Conservation (phyloP, 345 rosid genomes). For the Conringia planisiliqua region DNA sequence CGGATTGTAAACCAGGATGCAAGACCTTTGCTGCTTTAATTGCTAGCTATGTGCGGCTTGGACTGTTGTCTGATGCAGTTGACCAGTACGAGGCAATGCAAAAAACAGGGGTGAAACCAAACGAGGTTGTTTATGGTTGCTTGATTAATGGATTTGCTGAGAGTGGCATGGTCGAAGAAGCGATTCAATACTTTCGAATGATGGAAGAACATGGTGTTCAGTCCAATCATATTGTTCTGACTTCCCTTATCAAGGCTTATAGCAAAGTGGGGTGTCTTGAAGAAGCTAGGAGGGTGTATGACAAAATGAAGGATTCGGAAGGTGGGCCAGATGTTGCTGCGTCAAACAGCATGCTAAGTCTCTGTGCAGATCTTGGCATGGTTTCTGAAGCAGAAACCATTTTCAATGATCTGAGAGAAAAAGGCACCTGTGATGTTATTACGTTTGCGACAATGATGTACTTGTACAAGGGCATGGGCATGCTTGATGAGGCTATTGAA, state of each 20-base stretch:
- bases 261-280: conserved; percentile 70
- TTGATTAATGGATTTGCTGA: conserved; percentile 86
- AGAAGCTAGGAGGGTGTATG: conserved; percentile 57
- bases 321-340: conserved; percentile 74
- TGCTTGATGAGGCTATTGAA: conserved; percentile 79
- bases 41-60: conserved; percentile 68
- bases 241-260: conserved; percentile 84
- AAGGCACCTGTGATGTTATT: conserved; percentile 63
- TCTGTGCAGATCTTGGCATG: conserved; percentile 78
- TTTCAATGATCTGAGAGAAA: conserved; percentile 50
- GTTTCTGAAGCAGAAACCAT: conserved; percentile 65
- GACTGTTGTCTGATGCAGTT: conserved; percentile 61
- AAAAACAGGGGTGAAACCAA: conserved; percentile 61
- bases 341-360: conserved; percentile 69
- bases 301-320: conserved; percentile 59
- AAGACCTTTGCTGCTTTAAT: conserved; percentile 65
- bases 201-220: conserved; percentile 62
- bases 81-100: conserved; percentile 52
- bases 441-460: conserved; percentile 82
- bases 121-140: conserved; percentile 80
- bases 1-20: conserved; percentile 62
- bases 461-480: conserved; percentile 72
- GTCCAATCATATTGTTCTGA: conserved; percentile 68
- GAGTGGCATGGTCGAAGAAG: conserved; percentile 61
- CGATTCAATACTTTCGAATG: conserved; percentile 51